Evolutionary conservation across 176 grass and related monocot species (phyloP).

Genomic region (Cocos nucifera): DNA sequence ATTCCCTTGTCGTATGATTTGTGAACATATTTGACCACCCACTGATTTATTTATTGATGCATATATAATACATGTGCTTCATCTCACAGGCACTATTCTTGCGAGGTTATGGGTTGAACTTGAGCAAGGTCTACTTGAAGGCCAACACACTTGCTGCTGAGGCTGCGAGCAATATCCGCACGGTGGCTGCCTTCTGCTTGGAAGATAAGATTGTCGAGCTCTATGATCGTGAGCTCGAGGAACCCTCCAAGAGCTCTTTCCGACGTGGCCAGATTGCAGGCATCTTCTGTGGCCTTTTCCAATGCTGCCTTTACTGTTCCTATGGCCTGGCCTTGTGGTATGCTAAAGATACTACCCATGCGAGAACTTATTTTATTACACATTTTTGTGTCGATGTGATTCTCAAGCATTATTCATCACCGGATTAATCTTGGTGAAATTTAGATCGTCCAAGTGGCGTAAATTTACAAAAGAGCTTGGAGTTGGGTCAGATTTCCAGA

Average conservation of each 20-base stretch:
- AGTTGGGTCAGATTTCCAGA: too few relatives aligned
- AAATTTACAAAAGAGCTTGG: too few relatives aligned
- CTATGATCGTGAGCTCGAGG: constrained; percentile 62
- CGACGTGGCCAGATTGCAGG: constrained; percentile 81
- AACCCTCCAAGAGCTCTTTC: constrained; percentile 68
- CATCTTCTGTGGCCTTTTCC: constrained; percentile 81
- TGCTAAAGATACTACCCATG: not conserved
- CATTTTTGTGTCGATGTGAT: too few relatives aligned
- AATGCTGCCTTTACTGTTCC: constrained; percentile 91
- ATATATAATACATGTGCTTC: too few relatives aligned
- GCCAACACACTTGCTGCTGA: constrained; percentile 96
- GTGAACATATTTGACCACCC: too few relatives aligned
- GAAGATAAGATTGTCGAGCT: constrained; percentile 92
- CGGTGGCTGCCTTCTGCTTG: constrained; percentile 85
- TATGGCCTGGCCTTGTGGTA: constrained; percentile 84
- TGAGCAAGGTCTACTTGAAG: constrained; percentile 74
- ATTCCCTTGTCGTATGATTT: not conserved
- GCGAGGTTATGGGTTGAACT: constrained; percentile 83
- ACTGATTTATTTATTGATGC: too few relatives aligned
- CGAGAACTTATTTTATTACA: too few relatives aligned
- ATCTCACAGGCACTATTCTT: constrained; percentile 82
- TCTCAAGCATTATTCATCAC: too few relatives aligned
- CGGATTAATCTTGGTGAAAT: too few relatives aligned
- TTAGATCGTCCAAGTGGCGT: too few relatives aligned
- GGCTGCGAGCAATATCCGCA: constrained; percentile 94